A percentile compares a stretch with the other conserved stretches of the same genome.
phyloP scores from a whole-genome alignment of 345 rosid genomes.

The Eutrema yunnanense region DNA sequence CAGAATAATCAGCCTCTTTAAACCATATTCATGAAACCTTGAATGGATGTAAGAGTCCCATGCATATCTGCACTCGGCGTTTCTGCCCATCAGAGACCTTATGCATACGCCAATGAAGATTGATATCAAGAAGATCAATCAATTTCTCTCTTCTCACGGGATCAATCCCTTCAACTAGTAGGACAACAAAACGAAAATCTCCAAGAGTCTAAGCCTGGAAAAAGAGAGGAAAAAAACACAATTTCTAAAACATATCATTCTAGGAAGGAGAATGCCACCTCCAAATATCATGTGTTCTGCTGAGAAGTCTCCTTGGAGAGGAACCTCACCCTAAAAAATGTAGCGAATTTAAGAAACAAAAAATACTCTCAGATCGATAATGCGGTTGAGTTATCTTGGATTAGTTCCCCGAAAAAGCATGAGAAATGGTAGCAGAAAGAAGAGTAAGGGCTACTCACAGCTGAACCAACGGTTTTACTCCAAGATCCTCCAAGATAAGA shows the following conservation, averaged over 20 bases:
- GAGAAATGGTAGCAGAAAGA: background rate
- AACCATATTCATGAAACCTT: slow-evolving; percentile 38
- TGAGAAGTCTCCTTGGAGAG: slow-evolving; percentile 95
- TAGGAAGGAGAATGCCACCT: slow-evolving; percentile 37
- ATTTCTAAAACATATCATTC: background rate
- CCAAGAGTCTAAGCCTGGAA: background rate
- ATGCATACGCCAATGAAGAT: slow-evolving; percentile 97
- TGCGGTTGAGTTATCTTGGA: background rate
- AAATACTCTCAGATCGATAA: background rate
- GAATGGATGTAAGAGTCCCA: slow-evolving; percentile 96
- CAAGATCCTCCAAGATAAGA: slow-evolving; percentile 91
- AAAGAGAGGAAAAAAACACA: background rate
- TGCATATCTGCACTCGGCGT: slow-evolving; percentile 93
- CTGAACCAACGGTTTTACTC: slow-evolving; percentile 86
- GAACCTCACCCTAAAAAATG: slow-evolving; percentile 67
- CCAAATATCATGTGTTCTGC: slow-evolving; percentile 97
- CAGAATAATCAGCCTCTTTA: background rate
- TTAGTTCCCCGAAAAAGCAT: background rate
- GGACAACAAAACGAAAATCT: background rate
- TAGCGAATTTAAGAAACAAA: background rate
- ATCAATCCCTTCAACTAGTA: slow-evolving; percentile 75
- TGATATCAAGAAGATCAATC: slow-evolving; percentile 91
- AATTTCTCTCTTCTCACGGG: slow-evolving; percentile 74
- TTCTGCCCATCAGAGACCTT: slow-evolving; percentile 98
- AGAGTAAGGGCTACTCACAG: slow-evolving; percentile 44